Evolutionary conservation across 2,329 filamentous ascomycete genomes (phyloP), one percentile per base, ranked within the genome.

Genomic region (Phialemonium atrogriseum): DNA sequence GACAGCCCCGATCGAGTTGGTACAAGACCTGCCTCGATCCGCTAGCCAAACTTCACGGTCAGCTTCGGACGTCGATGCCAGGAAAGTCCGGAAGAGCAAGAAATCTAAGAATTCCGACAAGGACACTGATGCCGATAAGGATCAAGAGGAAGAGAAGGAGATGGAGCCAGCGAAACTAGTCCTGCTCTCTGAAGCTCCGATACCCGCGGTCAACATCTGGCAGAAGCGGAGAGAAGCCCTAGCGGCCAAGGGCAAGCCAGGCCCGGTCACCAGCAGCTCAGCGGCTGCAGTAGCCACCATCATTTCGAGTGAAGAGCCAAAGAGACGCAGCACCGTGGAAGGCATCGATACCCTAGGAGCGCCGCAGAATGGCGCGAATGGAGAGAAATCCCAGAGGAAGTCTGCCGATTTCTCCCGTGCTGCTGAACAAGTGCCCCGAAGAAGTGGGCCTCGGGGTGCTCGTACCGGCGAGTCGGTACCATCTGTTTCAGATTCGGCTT

Each of bases 151-250:
- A 26, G 76, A 78, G 25, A 45, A 78, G 45, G 73, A 73, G 43
- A 69, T 72, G 37, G 62, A 73, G 38, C 63, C 64, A 10, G 62
- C 72, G 45, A 76, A 79, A 47, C 41, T 39, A 3, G 61, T 75
- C 26, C 72, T 80, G 46, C 66, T 94, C 24, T 80, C 81, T 27
- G 85, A 91, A 38, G 89, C 89, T 12, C 82, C 86, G 18, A 68
- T 84, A 25, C 91, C 91, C 1, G 57, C 76, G 2, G 82, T 95
- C 36, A 98, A 98, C 55, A 66, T 88, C 40, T 98, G 91, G 89
- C 73, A 79, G 40, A 77, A 88, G 58, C 75, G 88, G 34, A 80
- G 72, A 46, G 80, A 86, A 48, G 77, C 77, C 27, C 60, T 68
- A 26, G 63, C 69, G 40, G 64, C 72, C 23, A 79, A 76, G 52